A percentile compares a stretch with the other conserved stretches of the same genome.
Conservation (phyloP, 495 filamentous ascomycete species). For the Amorphotheca resinae region DNA sequence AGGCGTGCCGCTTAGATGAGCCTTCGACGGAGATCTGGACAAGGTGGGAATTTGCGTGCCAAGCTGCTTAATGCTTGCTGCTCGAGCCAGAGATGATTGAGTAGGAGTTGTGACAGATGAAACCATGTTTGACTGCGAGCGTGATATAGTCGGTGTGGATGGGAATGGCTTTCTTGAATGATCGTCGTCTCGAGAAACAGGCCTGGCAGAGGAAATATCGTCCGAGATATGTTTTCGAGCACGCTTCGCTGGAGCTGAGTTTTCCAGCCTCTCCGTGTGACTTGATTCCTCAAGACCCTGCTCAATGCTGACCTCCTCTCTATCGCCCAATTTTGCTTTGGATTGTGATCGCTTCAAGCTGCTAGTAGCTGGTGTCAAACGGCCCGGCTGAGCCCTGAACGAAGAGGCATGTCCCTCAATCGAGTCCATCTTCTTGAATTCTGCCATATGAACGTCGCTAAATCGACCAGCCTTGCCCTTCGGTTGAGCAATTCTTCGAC, state of each 20-base stretch:
- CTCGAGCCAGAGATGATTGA: constrained; percentile 60
- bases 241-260: constrained; percentile 20
- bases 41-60: constrained; percentile 30
- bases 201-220: constrained; percentile 31
- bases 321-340: constrained; percentile 56
- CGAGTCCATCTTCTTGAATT: constrained; percentile 95
- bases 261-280: constrained; percentile 21
- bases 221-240: constrained; percentile 30
- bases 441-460: constrained; percentile 68
- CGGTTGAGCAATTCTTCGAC: constrained; percentile 62
- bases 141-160: constrained; percentile 21
- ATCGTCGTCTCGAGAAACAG: constrained; percentile 28
- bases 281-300: constrained; percentile 11
- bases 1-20: constrained; percentile 10
- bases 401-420: constrained; percentile 75
- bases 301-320: constrained; percentile 7
- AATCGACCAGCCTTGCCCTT: constrained; percentile 67
- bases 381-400: constrained; percentile 52
- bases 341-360: constrained; percentile 65
- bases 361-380: constrained; percentile 36
- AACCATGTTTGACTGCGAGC: constrained; percentile 25
- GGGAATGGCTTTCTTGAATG: constrained; percentile 26
- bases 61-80: constrained; percentile 40
- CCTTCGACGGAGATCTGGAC: constrained; percentile 17
- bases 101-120: constrained; percentile 62